Evolutionary conservation across 805 yeast species (phyloP).

Genomic region (Spathaspora hagerdaliae): DNA sequence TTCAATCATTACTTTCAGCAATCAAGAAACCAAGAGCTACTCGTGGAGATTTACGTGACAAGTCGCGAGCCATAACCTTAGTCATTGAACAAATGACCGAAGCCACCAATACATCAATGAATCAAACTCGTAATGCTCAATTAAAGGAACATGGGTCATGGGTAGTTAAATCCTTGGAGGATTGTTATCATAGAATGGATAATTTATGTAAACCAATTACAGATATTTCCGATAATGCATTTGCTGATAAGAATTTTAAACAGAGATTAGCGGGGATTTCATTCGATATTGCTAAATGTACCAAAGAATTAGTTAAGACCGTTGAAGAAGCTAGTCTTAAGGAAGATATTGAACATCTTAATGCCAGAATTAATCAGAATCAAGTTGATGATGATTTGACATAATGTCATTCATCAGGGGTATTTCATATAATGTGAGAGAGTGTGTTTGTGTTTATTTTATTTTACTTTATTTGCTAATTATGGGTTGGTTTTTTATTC

Average conservation of each 20-base stretch:
- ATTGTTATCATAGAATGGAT: conserved; percentile 81
- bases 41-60: conserved; percentile 65
- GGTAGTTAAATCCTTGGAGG: conserved; percentile 82
- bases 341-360: conserved; percentile 79
- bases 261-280: conserved; percentile 95
- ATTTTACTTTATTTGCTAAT: no score
- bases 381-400: conserved; percentile 20
- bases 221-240: conserved; percentile 48
- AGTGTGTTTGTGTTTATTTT: background rate
- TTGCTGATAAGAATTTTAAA: conserved; percentile 84
- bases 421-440: background rate
- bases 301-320: conserved; percentile 91
- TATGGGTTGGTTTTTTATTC: no score
- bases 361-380: conserved; percentile 50
- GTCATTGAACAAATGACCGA: conserved; percentile 86
- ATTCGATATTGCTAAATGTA: conserved; percentile 93
- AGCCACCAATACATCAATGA: conserved; percentile 84
- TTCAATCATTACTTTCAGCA: conserved; percentile 74
- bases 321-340: conserved; percentile 91
- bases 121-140: conserved; percentile 78
- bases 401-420: conserved; percentile 2
- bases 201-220: conserved; percentile 48
- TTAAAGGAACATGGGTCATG: conserved; percentile 88
- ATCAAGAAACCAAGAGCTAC: conserved; percentile 76
- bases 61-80: conserved; percentile 69